Base-by-base conservation (phyloP, 2,329 filamentous ascomycete genomes). In the Aspergillus japonicus region DNA sequence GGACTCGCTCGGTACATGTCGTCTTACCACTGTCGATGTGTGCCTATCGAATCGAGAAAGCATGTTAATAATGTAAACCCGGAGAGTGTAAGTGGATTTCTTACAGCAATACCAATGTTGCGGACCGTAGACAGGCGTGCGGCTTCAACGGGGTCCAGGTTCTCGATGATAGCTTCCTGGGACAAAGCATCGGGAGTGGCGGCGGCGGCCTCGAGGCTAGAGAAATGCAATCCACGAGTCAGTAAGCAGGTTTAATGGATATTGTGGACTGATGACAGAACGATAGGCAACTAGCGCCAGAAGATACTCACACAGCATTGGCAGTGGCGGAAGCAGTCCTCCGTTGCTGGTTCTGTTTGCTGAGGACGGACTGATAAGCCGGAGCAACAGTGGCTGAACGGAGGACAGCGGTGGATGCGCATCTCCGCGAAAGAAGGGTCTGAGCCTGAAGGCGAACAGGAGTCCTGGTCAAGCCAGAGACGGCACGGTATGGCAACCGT, bases 11-110 rank as follows among this genome's bases (percentile, higher is more conserved):
- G 58, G 93, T 98, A 63, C 88, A 91, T 42, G 95, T 99, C 39
- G 95, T 99, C 81, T 99, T 99, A 70, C 95, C 95, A 73, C 92
- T 96, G 81, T 99, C 95, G 75, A 99, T 99, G 76, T 99, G 95
- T 66, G 95, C 95, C 89, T 92, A 68, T 58, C 61, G 10, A 57
- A 48, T 48, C 16, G 14, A 44, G 16, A 19, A 8, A 19, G 39
- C 5, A 44, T 44, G 39, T 44, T n/a, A 23, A 23, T 3, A 42
- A 48, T 26, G 42, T 6, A 14, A 8, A 16, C 44, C 7, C 47
- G 14, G 11, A 39, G 24, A 54, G 42, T 49, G 50, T 14, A 12
- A 14, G 24, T 6, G 47, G 16, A 10, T 54, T 2, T 78, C 85
- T 60, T 86, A 92, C 90, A 71, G 95, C 95, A 81, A 99, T 99